Conservation (phyloP, 139 green algal species). For the Chlamydomonas sphaeroides region DNA sequence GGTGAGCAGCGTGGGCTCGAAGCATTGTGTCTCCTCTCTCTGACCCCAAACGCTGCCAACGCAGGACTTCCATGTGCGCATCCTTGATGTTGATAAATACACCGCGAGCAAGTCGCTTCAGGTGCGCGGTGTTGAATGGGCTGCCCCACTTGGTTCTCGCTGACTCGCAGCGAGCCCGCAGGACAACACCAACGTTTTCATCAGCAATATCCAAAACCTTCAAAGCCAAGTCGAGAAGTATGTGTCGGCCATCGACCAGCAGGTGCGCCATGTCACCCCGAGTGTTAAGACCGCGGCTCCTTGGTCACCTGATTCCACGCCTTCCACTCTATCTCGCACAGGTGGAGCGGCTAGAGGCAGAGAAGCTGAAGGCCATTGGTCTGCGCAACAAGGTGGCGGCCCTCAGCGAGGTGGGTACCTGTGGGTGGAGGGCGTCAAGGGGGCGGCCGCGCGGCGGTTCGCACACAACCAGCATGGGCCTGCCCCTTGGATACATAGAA, state of each 20-base stretch:
- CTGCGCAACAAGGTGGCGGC: constrained; percentile 70
- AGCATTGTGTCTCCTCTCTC: too few relatives aligned
- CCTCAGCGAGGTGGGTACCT: constrained; percentile 59
- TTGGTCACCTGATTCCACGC: too few relatives aligned
- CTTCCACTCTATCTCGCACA: constrained; percentile 24
- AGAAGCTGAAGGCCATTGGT: constrained; percentile 76
- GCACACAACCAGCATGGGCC: too few relatives aligned
- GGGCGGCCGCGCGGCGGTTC: too few relatives aligned
- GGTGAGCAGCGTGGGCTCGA: too few relatives aligned
- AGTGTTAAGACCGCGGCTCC: too few relatives aligned
- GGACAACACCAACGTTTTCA: constrained; percentile 66
- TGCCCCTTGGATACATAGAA: too few relatives aligned
- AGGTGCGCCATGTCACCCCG: constrained; percentile 49
- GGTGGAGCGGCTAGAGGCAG: constrained; percentile 69
- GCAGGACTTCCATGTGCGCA: constrained; percentile 64
- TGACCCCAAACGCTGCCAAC: background rate
- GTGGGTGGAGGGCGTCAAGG: too few relatives aligned
- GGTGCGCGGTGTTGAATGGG: constrained; percentile 28
- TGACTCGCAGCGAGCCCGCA: constrained; percentile 9
- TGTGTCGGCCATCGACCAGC: constrained; percentile 60
- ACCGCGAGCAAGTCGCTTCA: constrained; percentile 56
- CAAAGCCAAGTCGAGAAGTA: constrained; percentile 64
- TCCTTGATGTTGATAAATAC: constrained; percentile 69
- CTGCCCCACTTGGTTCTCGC: background rate
- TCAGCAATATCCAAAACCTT: constrained; percentile 64